Base-by-base conservation (phyloP, 768 basidiomycete species). In the Leucocoprinus birnbaumii region DNA sequence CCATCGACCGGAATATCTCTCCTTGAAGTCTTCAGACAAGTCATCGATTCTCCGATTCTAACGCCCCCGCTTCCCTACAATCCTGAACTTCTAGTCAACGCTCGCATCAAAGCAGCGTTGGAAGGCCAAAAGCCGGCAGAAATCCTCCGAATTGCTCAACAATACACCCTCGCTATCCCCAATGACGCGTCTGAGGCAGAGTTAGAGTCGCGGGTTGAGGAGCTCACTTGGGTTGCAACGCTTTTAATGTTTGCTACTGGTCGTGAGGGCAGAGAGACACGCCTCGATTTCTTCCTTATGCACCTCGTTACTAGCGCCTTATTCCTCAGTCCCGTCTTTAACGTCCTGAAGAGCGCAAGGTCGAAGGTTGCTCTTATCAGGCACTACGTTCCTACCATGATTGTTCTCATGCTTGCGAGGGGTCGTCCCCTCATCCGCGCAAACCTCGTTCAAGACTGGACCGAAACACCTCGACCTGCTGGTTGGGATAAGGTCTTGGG, bases 211-310 rank as follows among this genome's bases (percentile, higher is more conserved):
- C 77, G 77, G 50, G 60, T 75, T 16, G 78, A 84, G 56, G 83
- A 85, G 61, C 56, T 78, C 44, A 62, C 82, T 19, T 83, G 80
- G 76, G 60, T 65, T 4, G 68, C 72, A 16, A 76, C 79, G 2
- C 68, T 83, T 6, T 70, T 84, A 16, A 67, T 81, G 31, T 74
- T 73, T 25, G 78, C 73, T 0, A 76, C 78, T 0, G 72, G 81
- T 21, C 76, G 73, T 58, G 67, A 64, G 22, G 79, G 76, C 2
- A 68, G 75, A 38, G 73, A 77, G 59, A 78, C 79, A 6, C 70
- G 82, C 3, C 62, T 84, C 25, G 83, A 77, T 51, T 79, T 85
- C 68, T 81, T 83, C 76, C 66, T 85, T 49, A 80, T 82, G 80
- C 84, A 85, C 59, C 60, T 82, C 44, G 68, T 85, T 43, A 84